Percentiles rank a stretch among this genome's conserved stretches.
phyloP scores from a whole-genome alignment of 2,329 filamentous ascomycete genomes.

The Acrodontium crateriforme region DNA sequence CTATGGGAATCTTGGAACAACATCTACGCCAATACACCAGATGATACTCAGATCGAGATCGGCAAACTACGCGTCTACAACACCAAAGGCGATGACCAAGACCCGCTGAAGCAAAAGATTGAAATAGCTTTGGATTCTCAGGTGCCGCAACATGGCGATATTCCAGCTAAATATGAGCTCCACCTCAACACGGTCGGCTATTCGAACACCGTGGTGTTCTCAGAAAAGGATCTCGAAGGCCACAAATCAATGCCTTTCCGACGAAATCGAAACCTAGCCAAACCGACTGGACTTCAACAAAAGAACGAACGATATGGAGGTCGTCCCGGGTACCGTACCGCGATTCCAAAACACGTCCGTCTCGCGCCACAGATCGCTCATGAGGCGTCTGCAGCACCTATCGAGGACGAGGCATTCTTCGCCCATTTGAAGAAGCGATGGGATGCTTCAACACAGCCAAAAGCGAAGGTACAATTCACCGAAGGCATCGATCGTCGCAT shows the following conservation, averaged over 20 bases:
- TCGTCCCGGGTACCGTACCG: constrained; percentile 13
- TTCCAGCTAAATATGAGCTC: constrained; percentile 84
- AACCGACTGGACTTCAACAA: constrained; percentile 7
- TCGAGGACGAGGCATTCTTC: constrained; percentile 57
- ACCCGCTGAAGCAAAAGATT: constrained; percentile 35
- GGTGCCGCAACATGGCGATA: constrained; percentile 51
- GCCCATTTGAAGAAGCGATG: constrained; percentile 27
- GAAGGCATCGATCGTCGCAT: constrained; percentile 21
- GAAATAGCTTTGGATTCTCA: constrained; percentile 51
- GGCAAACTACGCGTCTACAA: constrained; percentile 50
- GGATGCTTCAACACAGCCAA: constrained; percentile 25
- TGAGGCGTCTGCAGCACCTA: constrained; percentile 58
- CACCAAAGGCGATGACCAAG: constrained; percentile 9
- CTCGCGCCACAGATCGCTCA: constrained; percentile 59
- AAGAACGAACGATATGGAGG: constrained; percentile 16
- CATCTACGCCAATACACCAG: constrained; percentile 53
- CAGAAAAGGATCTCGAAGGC: constrained; percentile 80
- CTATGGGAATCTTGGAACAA: constrained; percentile 68
- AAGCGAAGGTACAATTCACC: constrained; percentile 37
- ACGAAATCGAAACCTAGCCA: constrained; percentile 8
- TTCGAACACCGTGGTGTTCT: constrained; percentile 81
- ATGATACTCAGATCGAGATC: constrained; percentile 50
- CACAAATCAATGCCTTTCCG: constrained; percentile 7
- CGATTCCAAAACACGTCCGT: constrained; percentile 56
- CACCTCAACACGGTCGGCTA: constrained; percentile 54